Evolutionary conservation across 2,329 filamentous ascomycete species (phyloP).

Genomic region (Calonectria pseudoturangicola): DNA sequence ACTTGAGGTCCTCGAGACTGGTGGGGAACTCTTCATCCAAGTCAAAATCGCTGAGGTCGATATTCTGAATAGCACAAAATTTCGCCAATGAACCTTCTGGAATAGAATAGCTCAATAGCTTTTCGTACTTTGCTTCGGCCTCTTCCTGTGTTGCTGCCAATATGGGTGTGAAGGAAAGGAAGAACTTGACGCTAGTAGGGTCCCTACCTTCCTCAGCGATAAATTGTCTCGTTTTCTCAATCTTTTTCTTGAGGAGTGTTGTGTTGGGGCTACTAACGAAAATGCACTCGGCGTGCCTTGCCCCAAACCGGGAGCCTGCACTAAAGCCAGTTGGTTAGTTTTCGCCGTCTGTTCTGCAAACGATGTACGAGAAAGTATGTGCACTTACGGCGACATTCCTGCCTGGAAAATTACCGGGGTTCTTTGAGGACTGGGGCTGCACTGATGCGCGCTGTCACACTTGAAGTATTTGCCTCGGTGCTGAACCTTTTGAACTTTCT

Average conservation of each 20-base stretch:
- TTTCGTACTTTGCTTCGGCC: conserved; percentile 63
- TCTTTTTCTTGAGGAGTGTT: conserved; percentile 61
- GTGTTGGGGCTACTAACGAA: conserved; percentile 67
- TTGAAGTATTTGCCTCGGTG: conserved; percentile 54
- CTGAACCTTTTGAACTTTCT: conserved; percentile 60
- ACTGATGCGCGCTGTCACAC: conserved; percentile 65
- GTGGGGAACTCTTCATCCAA: conserved; percentile 66
- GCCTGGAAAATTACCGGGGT: conserved; percentile 69
- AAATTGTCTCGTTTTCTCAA: conserved; percentile 63
- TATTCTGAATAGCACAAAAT: conserved; percentile 68
- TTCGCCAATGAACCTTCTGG: conserved; percentile 65
- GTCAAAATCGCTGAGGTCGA: conserved; percentile 63
- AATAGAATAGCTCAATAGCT: conserved; percentile 62
- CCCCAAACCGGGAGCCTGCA: conserved; percentile 66
- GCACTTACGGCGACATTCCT: conserved; percentile 56
- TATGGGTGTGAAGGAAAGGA: conserved; percentile 65
- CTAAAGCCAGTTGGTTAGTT: conserved; percentile 52
- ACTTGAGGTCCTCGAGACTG: not conserved
- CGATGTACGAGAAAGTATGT: not conserved
- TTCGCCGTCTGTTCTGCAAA: not conserved
- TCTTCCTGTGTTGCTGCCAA: conserved; percentile 66
- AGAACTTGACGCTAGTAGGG: conserved; percentile 63
- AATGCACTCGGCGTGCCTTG: conserved; percentile 57
- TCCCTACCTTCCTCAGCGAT: conserved; percentile 62
- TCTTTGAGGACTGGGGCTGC: conserved; percentile 66